Conservation (phyloP, 371 early-diverging fungal species). For the Encephalitozoon cuniculi region DNA sequence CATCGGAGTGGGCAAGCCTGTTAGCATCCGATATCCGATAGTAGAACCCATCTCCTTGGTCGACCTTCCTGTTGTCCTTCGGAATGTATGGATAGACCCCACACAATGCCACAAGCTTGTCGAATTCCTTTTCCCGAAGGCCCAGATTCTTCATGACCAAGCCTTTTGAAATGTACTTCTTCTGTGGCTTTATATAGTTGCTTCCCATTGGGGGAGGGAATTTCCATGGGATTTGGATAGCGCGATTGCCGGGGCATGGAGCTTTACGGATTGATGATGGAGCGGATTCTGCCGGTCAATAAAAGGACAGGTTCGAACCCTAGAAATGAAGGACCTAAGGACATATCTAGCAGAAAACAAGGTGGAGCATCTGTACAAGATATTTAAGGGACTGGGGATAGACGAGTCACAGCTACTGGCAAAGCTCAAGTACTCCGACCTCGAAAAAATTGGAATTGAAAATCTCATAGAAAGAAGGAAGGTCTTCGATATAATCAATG, state of each 20-base stretch:
- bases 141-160: constrained; percentile 30
- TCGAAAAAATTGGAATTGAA: constrained; percentile 46
- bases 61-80: constrained; percentile 25
- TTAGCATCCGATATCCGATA: constrained; percentile 46
- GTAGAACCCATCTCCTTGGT: constrained; percentile 30
- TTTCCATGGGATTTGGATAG: neutral
- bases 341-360: neutral
- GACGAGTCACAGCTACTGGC: constrained; percentile 14
- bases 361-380: neutral
- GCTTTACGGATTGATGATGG: neutral
- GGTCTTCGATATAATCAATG: constrained; percentile 50
- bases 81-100: constrained; percentile 35
- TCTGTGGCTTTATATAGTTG: constrained; percentile 35
- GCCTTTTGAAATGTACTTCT: constrained; percentile 40
- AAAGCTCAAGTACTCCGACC: constrained; percentile 40
- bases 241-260: neutral
- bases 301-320: neutral
- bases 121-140: constrained; percentile 35
- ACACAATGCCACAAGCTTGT: constrained; percentile 22
- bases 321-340: neutral
- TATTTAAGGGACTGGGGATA: constrained; percentile 5
- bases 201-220: neutral
- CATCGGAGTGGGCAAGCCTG: constrained; percentile 25
- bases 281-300: neutral
- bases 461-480: constrained; percentile 43